Evolutionary conservation across 2,329 filamentous ascomycete species (phyloP).

Genomic region (Beauveria asiatica): DNA sequence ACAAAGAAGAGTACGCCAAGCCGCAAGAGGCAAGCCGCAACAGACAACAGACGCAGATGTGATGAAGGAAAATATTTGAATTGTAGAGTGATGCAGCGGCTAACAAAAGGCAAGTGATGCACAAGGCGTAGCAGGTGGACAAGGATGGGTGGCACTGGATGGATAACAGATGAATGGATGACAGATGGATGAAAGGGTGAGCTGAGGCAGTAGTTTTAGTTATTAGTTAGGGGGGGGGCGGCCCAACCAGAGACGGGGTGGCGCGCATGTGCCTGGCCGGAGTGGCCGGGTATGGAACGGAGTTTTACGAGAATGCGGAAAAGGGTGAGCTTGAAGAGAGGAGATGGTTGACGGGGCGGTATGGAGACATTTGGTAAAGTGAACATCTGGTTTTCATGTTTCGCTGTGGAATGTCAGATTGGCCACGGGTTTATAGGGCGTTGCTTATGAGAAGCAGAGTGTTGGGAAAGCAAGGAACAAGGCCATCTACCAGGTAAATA

Average conservation of each 20-base stretch:
- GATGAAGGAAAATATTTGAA: neutral
- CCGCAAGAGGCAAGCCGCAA: neutral
- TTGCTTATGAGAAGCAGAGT: neutral
- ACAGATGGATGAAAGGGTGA: neutral
- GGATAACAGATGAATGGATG: neutral
- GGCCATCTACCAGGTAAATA: too few species aligned
- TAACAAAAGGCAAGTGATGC: neutral
- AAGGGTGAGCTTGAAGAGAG: neutral
- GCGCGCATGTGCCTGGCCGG: constrained; percentile 1
- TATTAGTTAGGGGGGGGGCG: neutral
- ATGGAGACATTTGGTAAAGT: too few species aligned
- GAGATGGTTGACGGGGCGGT: too few species aligned
- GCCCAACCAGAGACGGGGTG: constrained; percentile 4
- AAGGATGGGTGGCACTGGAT: neutral
- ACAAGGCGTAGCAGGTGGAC: neutral
- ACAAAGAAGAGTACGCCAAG: neutral
- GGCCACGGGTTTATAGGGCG: too few species aligned
- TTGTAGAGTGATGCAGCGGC: neutral
- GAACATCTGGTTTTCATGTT: too few species aligned
- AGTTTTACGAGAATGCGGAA: neutral
- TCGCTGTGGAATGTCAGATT: too few species aligned
- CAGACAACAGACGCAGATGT: neutral
- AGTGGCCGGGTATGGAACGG: neutral
- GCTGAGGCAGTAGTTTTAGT: neutral
- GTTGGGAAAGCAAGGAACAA: neutral